Evolutionary conservation across 169 alveolate genomes (phyloP).

Genomic region (Plasmodium malariae): DNA sequence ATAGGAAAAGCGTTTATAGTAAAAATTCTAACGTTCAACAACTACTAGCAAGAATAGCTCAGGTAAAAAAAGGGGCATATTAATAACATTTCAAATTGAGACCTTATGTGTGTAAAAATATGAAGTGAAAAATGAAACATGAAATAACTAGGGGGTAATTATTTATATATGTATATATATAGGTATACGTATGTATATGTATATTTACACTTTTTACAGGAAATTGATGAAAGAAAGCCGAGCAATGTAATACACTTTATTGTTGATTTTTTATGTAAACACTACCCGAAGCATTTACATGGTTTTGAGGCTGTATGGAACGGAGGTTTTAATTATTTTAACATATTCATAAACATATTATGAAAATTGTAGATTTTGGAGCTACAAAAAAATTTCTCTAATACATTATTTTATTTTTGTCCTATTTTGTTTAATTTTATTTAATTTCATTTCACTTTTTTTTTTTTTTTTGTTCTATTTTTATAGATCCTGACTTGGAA

Average conservation of each 20-base stretch:
- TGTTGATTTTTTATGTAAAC: constrained; percentile 86
- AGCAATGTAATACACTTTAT: constrained; percentile 82
- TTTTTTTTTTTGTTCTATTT: background rate
- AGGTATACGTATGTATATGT: background rate
- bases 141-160: background rate
- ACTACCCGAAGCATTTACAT: constrained; percentile 86
- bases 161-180: background rate
- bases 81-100: background rate
- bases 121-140: constrained; percentile 15
- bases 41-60: constrained; percentile 73
- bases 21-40: constrained; percentile 69
- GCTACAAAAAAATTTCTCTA: background rate
- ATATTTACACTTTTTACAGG: constrained; percentile 73
- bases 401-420: background rate
- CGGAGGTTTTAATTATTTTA: constrained; percentile 77
- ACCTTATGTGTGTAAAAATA: constrained; percentile 4
- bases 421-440: background rate
- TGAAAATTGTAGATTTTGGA: background rate
- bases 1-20: constrained; percentile 23
- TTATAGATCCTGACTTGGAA: constrained; percentile 90
- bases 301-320: constrained; percentile 85
- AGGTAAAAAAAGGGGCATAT: constrained; percentile 26
- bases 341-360: background rate
- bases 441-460: too few relatives aligned
- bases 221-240: constrained; percentile 80